Base-by-base conservation (phyloP, 1,284 basidiomycete species). In the Baeospora myosura region DNA sequence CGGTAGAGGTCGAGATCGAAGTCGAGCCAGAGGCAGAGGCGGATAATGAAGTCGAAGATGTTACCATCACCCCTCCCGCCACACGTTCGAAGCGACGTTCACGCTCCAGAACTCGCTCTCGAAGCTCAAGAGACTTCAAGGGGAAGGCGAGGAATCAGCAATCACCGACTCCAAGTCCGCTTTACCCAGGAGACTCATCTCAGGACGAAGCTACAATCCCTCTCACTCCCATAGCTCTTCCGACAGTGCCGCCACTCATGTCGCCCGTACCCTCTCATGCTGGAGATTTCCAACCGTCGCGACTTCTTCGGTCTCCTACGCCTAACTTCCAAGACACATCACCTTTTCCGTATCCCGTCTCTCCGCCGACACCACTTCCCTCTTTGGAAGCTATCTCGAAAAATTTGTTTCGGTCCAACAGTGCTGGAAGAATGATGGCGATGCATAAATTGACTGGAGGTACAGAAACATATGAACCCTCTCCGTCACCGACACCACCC, bases 361-460 rank as follows among this genome's bases (percentile, higher is more conserved):
- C 77, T 3, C 74, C 82, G 4, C 71, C 79, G 4, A 79, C 78
- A 1, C 80, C 81, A 46, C 61, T 85, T 38, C 85, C 84, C 1
- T 74, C 82, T 5, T 65, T 89, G 2, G 83, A 87, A 54, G 80
- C 80, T 18, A 61, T 88, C 38, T 78, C 75, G 57, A 72, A 69
- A 48, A 40, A 40, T 30, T 67, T 89, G 4, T 78, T 81, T 56
- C 78, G 87, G 14, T 88, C 85, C 3, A 88, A 88, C 55, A 88
- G 86, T 56, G 81, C 84, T 20, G 74, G 77, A 18, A 74, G 77
- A 40, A 75, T 78, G 57, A 70, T 81, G 66, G 82, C 83, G 7
- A 73, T 88, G 71, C 75, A 79, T 51, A 87, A 87, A 54, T 65
- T 88, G 38, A 85, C 78, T 1, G 78, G 79, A 17, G 79, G 76